A percentile compares a stretch with the other conserved stretches of the same genome.
phyloP scores from a whole-genome alignment of 1,284 basidiomycete species.

The Trichosporon asahii region DNA sequence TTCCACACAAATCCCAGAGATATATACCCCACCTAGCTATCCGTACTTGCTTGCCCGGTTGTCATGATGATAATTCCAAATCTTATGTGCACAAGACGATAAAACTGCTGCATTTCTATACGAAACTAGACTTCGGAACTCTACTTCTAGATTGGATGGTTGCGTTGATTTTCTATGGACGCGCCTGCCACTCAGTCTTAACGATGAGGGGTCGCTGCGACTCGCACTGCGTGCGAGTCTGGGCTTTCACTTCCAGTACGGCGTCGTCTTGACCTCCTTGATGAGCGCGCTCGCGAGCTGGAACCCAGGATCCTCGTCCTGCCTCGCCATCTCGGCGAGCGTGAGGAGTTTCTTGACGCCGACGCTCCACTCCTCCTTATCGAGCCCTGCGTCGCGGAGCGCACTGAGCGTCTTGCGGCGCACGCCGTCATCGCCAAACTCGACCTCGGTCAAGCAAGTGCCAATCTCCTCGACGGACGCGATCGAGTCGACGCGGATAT shows the following conservation, averaged over 20 bases:
- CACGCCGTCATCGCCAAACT: conserved; percentile 61
- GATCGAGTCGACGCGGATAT: conserved; percentile 82
- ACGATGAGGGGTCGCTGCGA: neutral
- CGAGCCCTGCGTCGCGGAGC: conserved; percentile 74
- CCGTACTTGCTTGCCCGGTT: neutral
- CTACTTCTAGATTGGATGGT: neutral
- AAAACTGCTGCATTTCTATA: neutral
- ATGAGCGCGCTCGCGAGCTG: conserved; percentile 69
- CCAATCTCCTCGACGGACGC: conserved; percentile 69
- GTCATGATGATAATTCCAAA: conserved; percentile 7
- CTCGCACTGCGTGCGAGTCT: too few relatives aligned
- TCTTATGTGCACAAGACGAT: neutral
- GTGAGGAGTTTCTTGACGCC: conserved; percentile 93
- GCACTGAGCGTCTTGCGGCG: conserved; percentile 55
- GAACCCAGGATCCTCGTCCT: conserved; percentile 78
- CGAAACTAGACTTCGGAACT: neutral
- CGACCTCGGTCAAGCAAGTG: conserved; percentile 74
- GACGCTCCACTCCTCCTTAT: conserved; percentile 59
- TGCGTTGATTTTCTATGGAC: neutral
- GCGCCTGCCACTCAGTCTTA: too few relatives aligned
- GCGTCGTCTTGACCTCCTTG: conserved; percentile 31
- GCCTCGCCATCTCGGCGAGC: conserved; percentile 92
- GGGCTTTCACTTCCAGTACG: neutral
- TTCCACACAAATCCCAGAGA: neutral
- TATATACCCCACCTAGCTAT: neutral